Conservation (phyloP, 108 stramenopile genomes). For the Bacterosira constricta region DNA sequence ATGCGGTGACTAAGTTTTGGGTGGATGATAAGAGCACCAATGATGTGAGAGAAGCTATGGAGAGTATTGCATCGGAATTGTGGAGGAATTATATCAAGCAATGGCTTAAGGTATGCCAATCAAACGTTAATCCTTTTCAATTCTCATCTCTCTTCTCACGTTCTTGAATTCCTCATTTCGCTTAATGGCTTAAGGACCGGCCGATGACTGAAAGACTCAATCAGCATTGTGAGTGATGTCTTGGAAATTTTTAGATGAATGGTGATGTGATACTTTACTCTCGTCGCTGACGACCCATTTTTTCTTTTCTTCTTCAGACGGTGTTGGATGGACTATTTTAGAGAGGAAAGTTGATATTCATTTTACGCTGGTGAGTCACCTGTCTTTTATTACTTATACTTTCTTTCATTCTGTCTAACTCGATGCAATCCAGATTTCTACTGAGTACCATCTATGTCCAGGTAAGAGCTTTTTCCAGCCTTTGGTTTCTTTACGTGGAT, state of each 20-base stretch:
- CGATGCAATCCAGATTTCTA: too few species aligned
- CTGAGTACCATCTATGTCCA: slow-evolving; percentile 70
- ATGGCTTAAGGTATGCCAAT: slow-evolving; percentile 56
- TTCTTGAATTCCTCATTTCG: too few species aligned
- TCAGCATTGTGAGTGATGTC: too few species aligned
- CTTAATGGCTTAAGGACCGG: slow-evolving; percentile 45
- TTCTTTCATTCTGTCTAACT: too few species aligned
- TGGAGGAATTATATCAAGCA: slow-evolving; percentile 42
- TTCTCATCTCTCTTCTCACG: too few species aligned
- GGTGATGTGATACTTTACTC: too few species aligned
- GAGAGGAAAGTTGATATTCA: slow-evolving; percentile 68
- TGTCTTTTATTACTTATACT: too few species aligned
- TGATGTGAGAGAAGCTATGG: slow-evolving; percentile 43
- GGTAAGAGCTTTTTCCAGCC: slow-evolving; percentile 46
- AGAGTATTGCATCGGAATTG: slow-evolving; percentile 40
- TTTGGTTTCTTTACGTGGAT: slow-evolving; percentile 23
- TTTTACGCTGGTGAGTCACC: slow-evolving; percentile 69
- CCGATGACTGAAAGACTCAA: slow-evolving; percentile 23
- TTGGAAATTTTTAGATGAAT: too few species aligned
- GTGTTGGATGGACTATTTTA: slow-evolving; percentile 50
- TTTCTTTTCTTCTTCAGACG: too few species aligned
- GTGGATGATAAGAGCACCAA: slow-evolving; percentile 32
- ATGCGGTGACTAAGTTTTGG: slow-evolving; percentile 31
- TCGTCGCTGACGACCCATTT: too few species aligned
- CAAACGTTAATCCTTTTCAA: too few species aligned